Percentiles rank a stretch among this genome's conserved stretches.
phyloP scores from a whole-genome alignment of 75 land plant genomes.

The Selaginella tamariscina region DNA sequence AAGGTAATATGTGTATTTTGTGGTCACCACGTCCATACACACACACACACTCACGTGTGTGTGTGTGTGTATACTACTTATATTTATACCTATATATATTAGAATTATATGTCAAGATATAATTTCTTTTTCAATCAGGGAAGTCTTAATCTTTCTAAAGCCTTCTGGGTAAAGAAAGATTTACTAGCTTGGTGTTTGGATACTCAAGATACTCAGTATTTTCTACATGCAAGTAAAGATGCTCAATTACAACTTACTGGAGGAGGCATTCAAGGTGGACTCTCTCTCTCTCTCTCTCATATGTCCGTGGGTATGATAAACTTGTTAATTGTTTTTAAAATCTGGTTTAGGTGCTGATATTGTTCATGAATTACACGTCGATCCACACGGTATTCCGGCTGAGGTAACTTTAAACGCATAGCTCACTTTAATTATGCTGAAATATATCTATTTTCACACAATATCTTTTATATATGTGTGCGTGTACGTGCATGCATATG shows the following conservation, averaged over 20 bases:
- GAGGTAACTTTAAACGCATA: too few species aligned
- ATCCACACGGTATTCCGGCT: neutral
- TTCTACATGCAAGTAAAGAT: conserved; percentile 49
- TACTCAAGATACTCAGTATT: conserved; percentile 30
- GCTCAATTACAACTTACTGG: conserved; percentile 40
- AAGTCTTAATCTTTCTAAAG: conserved; percentile 43
- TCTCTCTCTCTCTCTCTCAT: too few species aligned
- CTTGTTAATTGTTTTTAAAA: neutral
- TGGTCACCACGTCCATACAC: too few species aligned
- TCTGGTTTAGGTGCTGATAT: neutral
- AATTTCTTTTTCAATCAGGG: conserved; percentile 34
- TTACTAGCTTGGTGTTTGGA: conserved; percentile 62
- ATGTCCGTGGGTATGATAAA: too few species aligned
- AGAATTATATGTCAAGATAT: neutral
- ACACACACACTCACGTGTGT: too few species aligned
- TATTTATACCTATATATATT: too few species aligned
- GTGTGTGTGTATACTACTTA: too few species aligned
- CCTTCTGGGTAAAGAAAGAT: conserved; percentile 58
- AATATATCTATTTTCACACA: neutral
- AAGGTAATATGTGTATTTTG: conserved; percentile 25
- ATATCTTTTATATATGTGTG: too few species aligned
- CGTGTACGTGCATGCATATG: too few species aligned
- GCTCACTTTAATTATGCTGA: neutral
- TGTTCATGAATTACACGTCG: neutral
- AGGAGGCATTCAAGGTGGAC: conserved; percentile 51